These are phyloP conservation scores for Vitrella brassicaformis DNA, from an alignment of 73 alveolate species.

Conservation along the genomic window DNA sequence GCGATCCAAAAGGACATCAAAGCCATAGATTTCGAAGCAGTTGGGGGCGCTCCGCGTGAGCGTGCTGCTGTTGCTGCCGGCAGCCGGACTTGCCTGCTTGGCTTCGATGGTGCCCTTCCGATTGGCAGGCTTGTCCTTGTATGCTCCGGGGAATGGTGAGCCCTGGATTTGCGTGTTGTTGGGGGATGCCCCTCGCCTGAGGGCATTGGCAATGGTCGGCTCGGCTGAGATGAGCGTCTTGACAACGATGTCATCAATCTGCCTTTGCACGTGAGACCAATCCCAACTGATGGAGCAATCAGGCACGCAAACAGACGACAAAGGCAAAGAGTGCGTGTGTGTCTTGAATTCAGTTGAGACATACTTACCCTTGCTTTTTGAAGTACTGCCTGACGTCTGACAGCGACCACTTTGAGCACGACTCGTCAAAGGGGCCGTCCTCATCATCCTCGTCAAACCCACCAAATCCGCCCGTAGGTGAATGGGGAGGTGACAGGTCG, in stretches of 20 bases:
- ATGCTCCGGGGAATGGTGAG: too few relatives aligned
- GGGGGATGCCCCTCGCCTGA: neutral
- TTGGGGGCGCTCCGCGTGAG: slow-evolving; percentile 7
- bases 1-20: slow-evolving; percentile 38
- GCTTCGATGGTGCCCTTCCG: too few relatives aligned
- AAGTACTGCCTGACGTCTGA: neutral
- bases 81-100: too few relatives aligned
- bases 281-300: slow-evolving; percentile 13
- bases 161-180: too few relatives aligned
- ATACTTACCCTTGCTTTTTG: neutral
- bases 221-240: slow-evolving; percentile 8
- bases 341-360: too few relatives aligned
- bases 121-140: too few relatives aligned
- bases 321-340: too few relatives aligned
- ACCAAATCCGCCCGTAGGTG: too few relatives aligned
- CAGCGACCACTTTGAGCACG: neutral
- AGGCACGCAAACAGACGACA: too few relatives aligned
- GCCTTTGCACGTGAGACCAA: slow-evolving; percentile 12
- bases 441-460: too few relatives aligned
- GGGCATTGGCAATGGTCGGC: neutral
- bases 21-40: slow-evolving; percentile 46
- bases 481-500: too few relatives aligned
- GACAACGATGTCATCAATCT: slow-evolving; percentile 19
- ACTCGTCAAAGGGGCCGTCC: too few relatives aligned
- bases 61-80: neutral